A percentile compares a stretch with the other conserved stretches of the same genome.
These are phyloP conservation scores for Gastrolobium villosum DNA, from an alignment of 306 rosid species.

Conservation along the genomic window DNA sequence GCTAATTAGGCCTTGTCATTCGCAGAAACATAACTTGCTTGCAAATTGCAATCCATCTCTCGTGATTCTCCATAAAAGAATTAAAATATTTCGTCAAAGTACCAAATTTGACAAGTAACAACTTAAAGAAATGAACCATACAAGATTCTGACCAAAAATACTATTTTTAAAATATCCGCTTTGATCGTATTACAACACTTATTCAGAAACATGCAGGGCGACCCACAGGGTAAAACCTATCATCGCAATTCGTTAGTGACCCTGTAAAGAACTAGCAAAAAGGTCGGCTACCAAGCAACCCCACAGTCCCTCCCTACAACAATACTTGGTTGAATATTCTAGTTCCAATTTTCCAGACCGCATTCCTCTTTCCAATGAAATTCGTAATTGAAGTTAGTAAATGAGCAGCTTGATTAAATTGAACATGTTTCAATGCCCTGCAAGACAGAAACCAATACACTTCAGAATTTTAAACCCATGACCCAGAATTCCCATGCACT, in stretches of 20 bases:
- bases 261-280: not conserved
- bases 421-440: conserved; percentile 70
- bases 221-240: not conserved
- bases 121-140: not conserved
- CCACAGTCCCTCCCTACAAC: conserved; percentile 21
- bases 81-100: not conserved
- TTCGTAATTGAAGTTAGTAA: conserved; percentile 49
- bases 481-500: conserved; percentile 39
- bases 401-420: conserved; percentile 53
- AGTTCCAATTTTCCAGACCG: conserved; percentile 53
- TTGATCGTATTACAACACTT: not conserved
- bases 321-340: conserved; percentile 43
- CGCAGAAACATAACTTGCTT: not conserved
- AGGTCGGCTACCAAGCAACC: not conserved
- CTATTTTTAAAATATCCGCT: not conserved
- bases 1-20: not conserved
- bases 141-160: not conserved
- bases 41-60: not conserved
- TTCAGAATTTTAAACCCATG: conserved; percentile 52
- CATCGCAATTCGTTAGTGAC: not conserved
- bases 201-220: conserved; percentile 2
- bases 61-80: not conserved
- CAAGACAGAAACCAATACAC: conserved; percentile 60
- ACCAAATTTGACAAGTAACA: not conserved
- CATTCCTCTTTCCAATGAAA: conserved; percentile 50